Evolutionary conservation across 805 yeast species (phyloP).

Genomic region (Vanderwaltozyma tropicalis): DNA sequence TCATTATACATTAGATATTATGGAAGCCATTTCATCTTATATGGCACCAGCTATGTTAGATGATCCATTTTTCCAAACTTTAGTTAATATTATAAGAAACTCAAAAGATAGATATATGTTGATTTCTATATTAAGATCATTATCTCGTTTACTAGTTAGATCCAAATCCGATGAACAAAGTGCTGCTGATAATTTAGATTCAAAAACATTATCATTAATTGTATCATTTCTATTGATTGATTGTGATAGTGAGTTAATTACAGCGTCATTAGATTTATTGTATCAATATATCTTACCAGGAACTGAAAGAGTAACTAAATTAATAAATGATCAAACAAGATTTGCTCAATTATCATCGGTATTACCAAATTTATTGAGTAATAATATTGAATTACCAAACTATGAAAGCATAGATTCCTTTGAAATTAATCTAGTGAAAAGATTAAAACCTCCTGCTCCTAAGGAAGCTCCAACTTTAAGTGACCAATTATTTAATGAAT

Average conservation of each 20-base stretch:
- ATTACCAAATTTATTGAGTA: constrained; percentile 52
- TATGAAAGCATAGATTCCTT: constrained; percentile 20
- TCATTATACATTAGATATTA: constrained; percentile 61
- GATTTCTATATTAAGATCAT: constrained; percentile 59
- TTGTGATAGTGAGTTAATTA: constrained; percentile 53
- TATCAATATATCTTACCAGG: constrained; percentile 70
- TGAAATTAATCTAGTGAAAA: constrained; percentile 35
- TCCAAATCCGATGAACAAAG: constrained; percentile 38
- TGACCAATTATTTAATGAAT: constrained; percentile 43
- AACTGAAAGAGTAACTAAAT: constrained; percentile 41
- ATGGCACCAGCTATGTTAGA: constrained; percentile 63
- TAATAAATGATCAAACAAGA: constrained; percentile 39
- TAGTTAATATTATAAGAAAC: constrained; percentile 40
- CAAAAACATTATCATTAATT: constrained; percentile 40
- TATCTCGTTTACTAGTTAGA: constrained; percentile 69
- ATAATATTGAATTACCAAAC: constrained; percentile 33
- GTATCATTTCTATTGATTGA: constrained; percentile 47
- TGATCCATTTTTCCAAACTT: constrained; percentile 48
- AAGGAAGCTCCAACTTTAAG: constrained; percentile 52
- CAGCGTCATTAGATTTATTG: constrained; percentile 69
- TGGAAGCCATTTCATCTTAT: constrained; percentile 78
- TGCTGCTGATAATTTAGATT: constrained; percentile 40
- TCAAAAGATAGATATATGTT: constrained; percentile 61
- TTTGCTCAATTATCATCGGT: constrained; percentile 44
- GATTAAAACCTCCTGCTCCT: constrained; percentile 59